A percentile compares a stretch with the other conserved stretches of the same genome.
Evolutionary conservation across 2,329 filamentous ascomycete genomes (phyloP).

Genomic region (Penicillium verrucosum): DNA sequence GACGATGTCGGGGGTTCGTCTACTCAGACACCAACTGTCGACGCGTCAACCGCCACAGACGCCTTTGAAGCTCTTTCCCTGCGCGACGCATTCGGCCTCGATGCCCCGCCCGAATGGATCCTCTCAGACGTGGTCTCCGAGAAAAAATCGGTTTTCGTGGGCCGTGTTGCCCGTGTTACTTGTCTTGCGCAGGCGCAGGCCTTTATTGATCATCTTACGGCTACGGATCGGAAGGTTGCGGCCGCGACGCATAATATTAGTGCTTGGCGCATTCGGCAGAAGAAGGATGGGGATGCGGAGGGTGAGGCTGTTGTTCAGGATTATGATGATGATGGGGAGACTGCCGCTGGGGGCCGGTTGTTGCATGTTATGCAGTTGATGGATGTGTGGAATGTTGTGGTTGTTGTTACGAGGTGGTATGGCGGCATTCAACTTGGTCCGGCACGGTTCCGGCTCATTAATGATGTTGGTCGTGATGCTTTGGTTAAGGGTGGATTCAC

Average conservation of each 20-base stretch:
- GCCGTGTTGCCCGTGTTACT: slow-evolving; percentile 66
- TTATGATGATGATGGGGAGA: slow-evolving; percentile 94
- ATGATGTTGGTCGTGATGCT: slow-evolving; percentile 77
- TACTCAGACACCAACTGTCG: slow-evolving; percentile 9
- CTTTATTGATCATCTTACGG: slow-evolving; percentile 71
- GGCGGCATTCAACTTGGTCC: slow-evolving; percentile 87
- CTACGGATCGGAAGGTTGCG: slow-evolving; percentile 80
- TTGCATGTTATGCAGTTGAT: slow-evolving; percentile 91
- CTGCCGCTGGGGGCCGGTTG: slow-evolving; percentile 79
- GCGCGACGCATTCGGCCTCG: slow-evolving; percentile 30
- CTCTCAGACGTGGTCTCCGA: slow-evolving; percentile 72
- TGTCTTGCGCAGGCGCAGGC: slow-evolving; percentile 68
- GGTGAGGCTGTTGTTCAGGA: slow-evolving; percentile 69
- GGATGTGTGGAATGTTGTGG: slow-evolving; percentile 88
- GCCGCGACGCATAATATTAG: slow-evolving; percentile 92
- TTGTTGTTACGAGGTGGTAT: slow-evolving; percentile 94
- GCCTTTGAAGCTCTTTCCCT: slow-evolving; percentile 28
- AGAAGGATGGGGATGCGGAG: slow-evolving; percentile 32
- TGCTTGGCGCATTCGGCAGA: slow-evolving; percentile 74
- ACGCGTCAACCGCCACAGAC: slow-evolving; percentile 8
- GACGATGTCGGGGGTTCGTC: slow-evolving; percentile 14
- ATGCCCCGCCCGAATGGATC: slow-evolving; percentile 61
- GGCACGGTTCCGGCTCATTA: slow-evolving; percentile 86
- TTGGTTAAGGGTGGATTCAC: slow-evolving; percentile 73
- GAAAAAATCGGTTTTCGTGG: slow-evolving; percentile 84